Conservation (phyloP, 2,329 filamentous ascomycete species). For the Corinectria fuckeliana region DNA sequence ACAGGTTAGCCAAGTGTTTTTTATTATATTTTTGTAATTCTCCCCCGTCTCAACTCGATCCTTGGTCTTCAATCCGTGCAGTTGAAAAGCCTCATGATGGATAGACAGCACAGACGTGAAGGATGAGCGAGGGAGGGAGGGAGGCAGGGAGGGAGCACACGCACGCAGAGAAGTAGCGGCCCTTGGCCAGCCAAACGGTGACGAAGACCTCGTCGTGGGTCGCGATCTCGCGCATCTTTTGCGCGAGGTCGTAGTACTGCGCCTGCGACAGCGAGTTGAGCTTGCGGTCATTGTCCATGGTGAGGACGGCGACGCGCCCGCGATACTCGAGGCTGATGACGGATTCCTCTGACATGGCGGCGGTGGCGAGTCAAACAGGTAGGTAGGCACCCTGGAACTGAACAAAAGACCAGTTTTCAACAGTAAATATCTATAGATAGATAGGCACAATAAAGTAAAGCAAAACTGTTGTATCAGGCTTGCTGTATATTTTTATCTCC, state of each 20-base stretch:
- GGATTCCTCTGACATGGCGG: constrained; percentile 29
- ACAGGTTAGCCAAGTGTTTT: too few species aligned
- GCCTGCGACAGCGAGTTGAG: constrained; percentile 80
- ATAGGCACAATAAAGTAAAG: not conserved
- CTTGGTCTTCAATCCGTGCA: too few species aligned
- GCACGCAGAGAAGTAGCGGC: constrained; percentile 89
- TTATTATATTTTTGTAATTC: too few species aligned
- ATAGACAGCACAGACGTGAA: not conserved
- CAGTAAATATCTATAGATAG: not conserved
- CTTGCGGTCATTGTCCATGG: constrained; percentile 83
- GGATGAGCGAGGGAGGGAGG: not conserved
- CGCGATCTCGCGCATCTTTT: constrained; percentile 78
- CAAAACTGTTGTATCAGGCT: too few species aligned
- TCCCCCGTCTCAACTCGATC: not conserved
- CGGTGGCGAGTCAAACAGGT: too few species aligned
- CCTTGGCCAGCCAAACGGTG: constrained; percentile 83
- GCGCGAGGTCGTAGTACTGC: constrained; percentile 79
- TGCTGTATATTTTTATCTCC: not conserved
- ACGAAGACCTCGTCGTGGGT: constrained; percentile 80
- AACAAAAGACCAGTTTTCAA: too few species aligned
- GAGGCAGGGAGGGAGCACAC: not conserved
- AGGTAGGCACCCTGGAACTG: too few species aligned
- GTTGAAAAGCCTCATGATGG: too few species aligned
- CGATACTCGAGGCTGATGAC: constrained; percentile 49
- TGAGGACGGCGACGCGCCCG: constrained; percentile 71